phyloP scores from a whole-genome alignment of 164 flowering plant genomes.

The Kingdonia uniflora region DNA sequence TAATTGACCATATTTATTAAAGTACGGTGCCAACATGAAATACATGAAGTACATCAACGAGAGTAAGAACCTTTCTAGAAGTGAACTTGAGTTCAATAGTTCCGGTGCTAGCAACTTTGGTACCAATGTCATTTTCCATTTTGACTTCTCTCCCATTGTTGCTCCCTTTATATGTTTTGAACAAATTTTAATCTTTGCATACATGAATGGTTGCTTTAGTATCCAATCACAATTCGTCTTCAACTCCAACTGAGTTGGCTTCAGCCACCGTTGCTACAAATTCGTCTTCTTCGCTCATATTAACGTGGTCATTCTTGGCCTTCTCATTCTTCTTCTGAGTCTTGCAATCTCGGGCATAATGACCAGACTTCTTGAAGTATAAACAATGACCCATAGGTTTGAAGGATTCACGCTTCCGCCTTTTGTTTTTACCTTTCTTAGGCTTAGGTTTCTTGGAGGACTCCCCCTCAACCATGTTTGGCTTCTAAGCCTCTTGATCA shows the following conservation, averaged over 20 bases:
- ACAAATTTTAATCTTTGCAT: constrained; percentile 1
- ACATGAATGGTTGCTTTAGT: constrained; percentile 1
- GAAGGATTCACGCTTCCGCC: not conserved
- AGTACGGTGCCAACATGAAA: not conserved
- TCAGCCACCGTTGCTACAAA: not conserved
- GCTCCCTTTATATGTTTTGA: not conserved
- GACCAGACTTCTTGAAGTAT: not conserved
- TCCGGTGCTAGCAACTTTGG: not conserved
- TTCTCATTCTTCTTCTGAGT: not conserved
- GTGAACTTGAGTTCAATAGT: not conserved
- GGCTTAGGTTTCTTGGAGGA: not conserved
- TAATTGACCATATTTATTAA: constrained; percentile 1
- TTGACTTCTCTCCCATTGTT: not conserved
- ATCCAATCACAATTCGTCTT: too few relatives aligned
- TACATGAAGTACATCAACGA: too few relatives aligned
- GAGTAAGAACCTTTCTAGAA: too few relatives aligned
- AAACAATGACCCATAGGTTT: not conserved
- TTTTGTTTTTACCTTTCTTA: too few relatives aligned
- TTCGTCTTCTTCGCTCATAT: not conserved
- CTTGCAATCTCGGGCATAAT: not conserved
- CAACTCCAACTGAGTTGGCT: too few relatives aligned
- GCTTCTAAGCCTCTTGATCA: too few relatives aligned
- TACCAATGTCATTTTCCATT: not conserved
- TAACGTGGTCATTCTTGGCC: not conserved
- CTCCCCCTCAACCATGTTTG: not conserved